These are phyloP conservation scores for Aphanocladium album DNA, from an alignment of 2,329 filamentous ascomycete species.

Conservation along the genomic window DNA sequence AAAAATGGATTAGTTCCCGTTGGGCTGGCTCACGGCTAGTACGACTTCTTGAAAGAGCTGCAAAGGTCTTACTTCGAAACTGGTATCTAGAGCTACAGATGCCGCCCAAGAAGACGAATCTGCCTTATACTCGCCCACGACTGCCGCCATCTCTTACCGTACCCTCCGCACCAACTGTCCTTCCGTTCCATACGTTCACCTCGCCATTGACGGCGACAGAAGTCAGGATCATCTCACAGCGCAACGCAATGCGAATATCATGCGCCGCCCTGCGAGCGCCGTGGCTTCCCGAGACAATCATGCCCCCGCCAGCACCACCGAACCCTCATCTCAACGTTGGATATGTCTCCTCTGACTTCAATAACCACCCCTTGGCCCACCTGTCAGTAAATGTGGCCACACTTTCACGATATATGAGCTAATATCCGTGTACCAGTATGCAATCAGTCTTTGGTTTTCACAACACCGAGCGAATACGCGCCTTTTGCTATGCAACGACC, in stretches of 20 bases:
- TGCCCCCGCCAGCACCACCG: conserved; percentile 78
- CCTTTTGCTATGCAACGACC: conserved; percentile 95
- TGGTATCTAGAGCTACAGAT: conserved; percentile 85
- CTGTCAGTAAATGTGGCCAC: conserved; percentile 44
- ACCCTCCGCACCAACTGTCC: conserved; percentile 84
- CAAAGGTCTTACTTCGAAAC: conserved; percentile 70
- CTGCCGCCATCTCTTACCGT: conserved; percentile 69
- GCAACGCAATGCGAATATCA: conserved; percentile 89
- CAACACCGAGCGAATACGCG: conserved; percentile 65
- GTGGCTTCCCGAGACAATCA: conserved; percentile 80
- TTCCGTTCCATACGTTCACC: conserved; percentile 97
- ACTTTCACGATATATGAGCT: background rate
- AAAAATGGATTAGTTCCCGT: conserved; percentile 63
- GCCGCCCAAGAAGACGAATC: conserved; percentile 45
- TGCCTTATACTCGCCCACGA: conserved; percentile 65
- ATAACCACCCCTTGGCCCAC: conserved; percentile 94
- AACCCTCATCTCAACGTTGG: conserved; percentile 81
- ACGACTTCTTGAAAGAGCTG: conserved; percentile 77
- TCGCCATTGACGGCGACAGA: conserved; percentile 88
- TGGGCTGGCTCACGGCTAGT: conserved; percentile 89
- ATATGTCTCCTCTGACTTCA: conserved; percentile 97
- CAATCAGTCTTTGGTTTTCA: conserved; percentile 97
- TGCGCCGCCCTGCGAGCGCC: conserved; percentile 79
- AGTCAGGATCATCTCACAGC: conserved; percentile 88
- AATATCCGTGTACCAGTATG: conserved; percentile 53